Conservation (phyloP, 305 asterid species). For the Fraxinus floribunda region DNA sequence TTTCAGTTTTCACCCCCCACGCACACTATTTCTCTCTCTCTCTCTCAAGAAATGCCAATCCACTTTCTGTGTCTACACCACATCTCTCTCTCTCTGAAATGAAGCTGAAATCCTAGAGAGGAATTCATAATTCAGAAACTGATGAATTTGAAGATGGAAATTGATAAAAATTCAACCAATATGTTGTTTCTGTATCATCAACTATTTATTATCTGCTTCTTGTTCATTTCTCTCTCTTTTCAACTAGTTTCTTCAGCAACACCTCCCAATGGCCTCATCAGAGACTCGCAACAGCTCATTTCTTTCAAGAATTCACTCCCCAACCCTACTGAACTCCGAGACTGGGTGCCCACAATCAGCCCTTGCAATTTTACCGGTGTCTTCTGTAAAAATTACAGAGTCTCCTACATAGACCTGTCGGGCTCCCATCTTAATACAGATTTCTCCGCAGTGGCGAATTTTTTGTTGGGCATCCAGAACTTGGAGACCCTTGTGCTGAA, state of each 20-base stretch:
- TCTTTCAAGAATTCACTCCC: constrained; percentile 41
- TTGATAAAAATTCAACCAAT: constrained; percentile 24
- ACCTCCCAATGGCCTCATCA: constrained; percentile 25
- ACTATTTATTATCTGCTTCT: constrained; percentile 17
- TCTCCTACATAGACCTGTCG: constrained; percentile 39
- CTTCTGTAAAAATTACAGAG: constrained; percentile 40
- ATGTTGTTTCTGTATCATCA: constrained; percentile 24
- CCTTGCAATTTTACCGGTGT: constrained; percentile 45
- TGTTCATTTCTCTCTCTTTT: constrained; percentile 6
- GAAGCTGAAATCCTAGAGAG: constrained; percentile 45
- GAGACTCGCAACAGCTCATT: constrained; percentile 41
- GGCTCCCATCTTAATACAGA: constrained; percentile 29
- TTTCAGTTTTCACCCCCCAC: constrained; percentile 22
- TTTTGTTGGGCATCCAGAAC: constrained; percentile 31
- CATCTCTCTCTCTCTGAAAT: constrained; percentile 34
- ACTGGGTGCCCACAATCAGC: constrained; percentile 31
- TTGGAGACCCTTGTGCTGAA: constrained; percentile 47
- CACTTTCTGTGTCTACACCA: constrained; percentile 17
- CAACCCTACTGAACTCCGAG: constrained; percentile 25
- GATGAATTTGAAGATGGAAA: constrained; percentile 41
- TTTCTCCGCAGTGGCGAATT: constrained; percentile 31
- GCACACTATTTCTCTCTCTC: constrained; percentile 7
- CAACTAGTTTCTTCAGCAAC: constrained; percentile 21
- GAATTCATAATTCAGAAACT: constrained; percentile 10
- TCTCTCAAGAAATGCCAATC: constrained; percentile 25